Evolutionary conservation across 2,329 filamentous ascomycete genomes (phyloP), one percentile per base, ranked within the genome.

Genomic region (Gaeumannomyces tritici): DNA sequence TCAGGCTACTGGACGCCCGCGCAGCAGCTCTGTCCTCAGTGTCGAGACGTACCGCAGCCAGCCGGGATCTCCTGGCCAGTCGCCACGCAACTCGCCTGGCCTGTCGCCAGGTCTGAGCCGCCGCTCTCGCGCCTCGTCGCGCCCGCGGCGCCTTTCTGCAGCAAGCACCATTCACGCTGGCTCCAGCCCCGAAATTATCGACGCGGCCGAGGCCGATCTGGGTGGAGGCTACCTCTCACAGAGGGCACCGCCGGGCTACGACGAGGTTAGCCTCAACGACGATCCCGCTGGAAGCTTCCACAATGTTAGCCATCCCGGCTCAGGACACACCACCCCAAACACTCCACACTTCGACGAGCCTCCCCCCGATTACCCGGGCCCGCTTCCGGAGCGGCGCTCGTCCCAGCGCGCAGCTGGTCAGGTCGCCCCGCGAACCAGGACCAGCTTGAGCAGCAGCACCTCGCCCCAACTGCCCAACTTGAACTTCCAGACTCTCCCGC

Each of bases 1-100:
- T 65, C 18, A 77, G 81, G 66, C 73, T 72, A 1, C 77, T 83
- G 62, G 76, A 78, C 42, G 66, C 61, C 56, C 26, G n/a, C 74
- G 74, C 27, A 83, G 81, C 69, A 81, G 79, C 67, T 86, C 84
- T 1, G 75, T 83, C 21, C 69, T 83, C n/a, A 85, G 81, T 70
- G 76, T 85, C 64, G 75, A 77, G 62, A 73, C 73, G 1, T 61
- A 66, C 51, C 66, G 66, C 62, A 76, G 73, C 47, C 64, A 66
- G 31, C 59, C 59, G 24, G 51, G 29, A 3, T 56, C 59, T 26
- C 56, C 56, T 15, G 18, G 42, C 3, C 42, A 51, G 42, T 51
- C 42, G 42, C 42, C 42, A 21, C 42, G 18, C 21, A 51, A 9
- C 42, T 51, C 42, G n/a, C 57, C 57, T 51, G 64, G 67, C 29